phyloP scores from a whole-genome alignment of 257 asterid genomes.

The Avicennia marina region DNA sequence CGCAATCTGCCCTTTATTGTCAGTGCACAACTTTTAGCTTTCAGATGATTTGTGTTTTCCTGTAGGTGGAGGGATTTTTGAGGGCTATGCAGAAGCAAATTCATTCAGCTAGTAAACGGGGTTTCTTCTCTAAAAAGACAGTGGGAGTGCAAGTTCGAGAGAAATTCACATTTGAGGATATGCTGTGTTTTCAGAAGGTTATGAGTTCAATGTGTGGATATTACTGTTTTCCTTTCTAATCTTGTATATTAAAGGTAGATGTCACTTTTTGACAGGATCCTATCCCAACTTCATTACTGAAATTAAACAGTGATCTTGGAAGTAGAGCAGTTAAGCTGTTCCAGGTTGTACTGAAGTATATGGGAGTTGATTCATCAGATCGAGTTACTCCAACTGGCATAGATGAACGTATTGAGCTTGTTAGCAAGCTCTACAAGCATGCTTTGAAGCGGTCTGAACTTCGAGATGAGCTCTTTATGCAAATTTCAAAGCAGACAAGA shows the following conservation, averaged over 20 bases:
- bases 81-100: constrained; percentile 98
- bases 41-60: constrained; percentile 12
- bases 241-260: constrained; percentile 20
- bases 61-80: constrained; percentile 87
- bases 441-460: constrained; percentile 90
- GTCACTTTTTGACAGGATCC: constrained; percentile 65
- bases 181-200: constrained; percentile 96
- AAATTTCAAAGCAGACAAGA: constrained; percentile 91
- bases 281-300: constrained; percentile 80
- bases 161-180: constrained; percentile 91
- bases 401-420: constrained; percentile 80
- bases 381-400: constrained; percentile 48
- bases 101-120: constrained; percentile 72
- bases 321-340: constrained; percentile 86
- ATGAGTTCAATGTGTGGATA: constrained; percentile 14
- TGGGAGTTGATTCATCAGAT: constrained; percentile 84
- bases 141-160: constrained; percentile 70
- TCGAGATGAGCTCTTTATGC: constrained; percentile 92
- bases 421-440: constrained; percentile 84
- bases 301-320: constrained; percentile 70
- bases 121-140: constrained; percentile 85
- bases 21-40: neutral
- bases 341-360: constrained; percentile 81
- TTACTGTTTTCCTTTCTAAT: constrained; percentile 2
- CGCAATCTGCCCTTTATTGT: neutral